Evolutionary conservation across 176 grass and related monocot genomes (phyloP).

Genomic region (Secale cereale): DNA sequence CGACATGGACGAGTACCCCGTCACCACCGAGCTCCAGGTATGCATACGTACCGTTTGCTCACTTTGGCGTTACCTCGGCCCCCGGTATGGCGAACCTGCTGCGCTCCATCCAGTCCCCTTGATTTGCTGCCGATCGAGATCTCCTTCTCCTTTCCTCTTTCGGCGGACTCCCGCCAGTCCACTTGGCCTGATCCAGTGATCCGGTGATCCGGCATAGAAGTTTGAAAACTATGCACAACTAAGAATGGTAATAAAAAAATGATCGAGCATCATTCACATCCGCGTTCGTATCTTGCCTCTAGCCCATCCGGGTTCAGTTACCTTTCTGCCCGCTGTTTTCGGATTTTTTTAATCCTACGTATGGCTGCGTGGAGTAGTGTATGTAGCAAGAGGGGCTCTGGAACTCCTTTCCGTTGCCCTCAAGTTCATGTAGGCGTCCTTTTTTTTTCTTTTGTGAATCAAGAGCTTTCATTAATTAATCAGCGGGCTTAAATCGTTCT

Average conservation of each 20-base stretch:
- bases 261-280: background rate
- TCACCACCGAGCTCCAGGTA: conserved; percentile 98
- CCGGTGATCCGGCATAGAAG: background rate
- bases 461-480: too few species aligned
- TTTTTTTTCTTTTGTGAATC: too few species aligned
- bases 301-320: background rate
- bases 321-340: background rate
- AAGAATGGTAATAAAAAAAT: background rate
- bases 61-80: background rate
- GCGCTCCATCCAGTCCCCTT: too few species aligned
- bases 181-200: conserved; percentile 11
- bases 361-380: background rate
- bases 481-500: too few species aligned
- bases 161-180: too few species aligned
- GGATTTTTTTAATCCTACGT: background rate
- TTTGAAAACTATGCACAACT: background rate
- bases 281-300: background rate
- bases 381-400: background rate
- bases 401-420: background rate
- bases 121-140: background rate
- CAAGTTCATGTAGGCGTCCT: background rate
- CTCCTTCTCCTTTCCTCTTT: background rate
- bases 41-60: too few species aligned
- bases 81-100: background rate
- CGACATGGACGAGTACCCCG: conserved; percentile 99